A percentile compares a stretch with the other conserved stretches of the same genome.
phyloP scores from a whole-genome alignment of 805 yeast species.

The Barnettozyma californica region DNA sequence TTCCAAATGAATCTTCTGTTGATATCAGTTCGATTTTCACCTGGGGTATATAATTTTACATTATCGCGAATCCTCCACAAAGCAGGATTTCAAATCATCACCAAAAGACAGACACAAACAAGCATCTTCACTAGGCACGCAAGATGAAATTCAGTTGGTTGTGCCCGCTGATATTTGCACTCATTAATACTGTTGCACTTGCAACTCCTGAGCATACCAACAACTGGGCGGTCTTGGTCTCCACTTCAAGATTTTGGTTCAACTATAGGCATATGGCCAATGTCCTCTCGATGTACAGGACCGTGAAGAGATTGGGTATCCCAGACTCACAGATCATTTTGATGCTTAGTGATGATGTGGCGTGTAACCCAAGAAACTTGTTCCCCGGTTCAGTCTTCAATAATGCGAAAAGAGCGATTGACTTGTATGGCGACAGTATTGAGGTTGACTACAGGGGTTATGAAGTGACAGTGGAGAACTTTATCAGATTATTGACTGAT shows the following conservation, averaged over 20 bases:
- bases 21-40: not conserved
- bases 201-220: conserved; percentile 46
- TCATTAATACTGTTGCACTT: not conserved
- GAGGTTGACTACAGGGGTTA: conserved; percentile 97
- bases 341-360: conserved; percentile 95
- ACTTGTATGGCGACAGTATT: conserved; percentile 87
- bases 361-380: conserved; percentile 93
- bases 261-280: conserved; percentile 98
- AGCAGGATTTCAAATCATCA: not conserved
- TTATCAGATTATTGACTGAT: conserved; percentile 86
- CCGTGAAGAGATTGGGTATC: conserved; percentile 91
- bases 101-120: not conserved
- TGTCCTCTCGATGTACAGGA: conserved; percentile 87
- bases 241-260: conserved; percentile 97
- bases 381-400: conserved; percentile 96
- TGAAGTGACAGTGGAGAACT: conserved; percentile 96
- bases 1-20: too few species aligned
- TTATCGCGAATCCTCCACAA: not conserved
- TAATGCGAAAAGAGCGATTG: conserved; percentile 86
- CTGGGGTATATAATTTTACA: not conserved
- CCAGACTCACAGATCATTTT: conserved; percentile 96
- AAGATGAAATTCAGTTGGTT: not conserved
- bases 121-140: not conserved
- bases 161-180: not conserved
- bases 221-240: conserved; percentile 83